Evolutionary conservation across 768 basidiomycete species (phyloP).

Genomic region (Baorangia bicolor): DNA sequence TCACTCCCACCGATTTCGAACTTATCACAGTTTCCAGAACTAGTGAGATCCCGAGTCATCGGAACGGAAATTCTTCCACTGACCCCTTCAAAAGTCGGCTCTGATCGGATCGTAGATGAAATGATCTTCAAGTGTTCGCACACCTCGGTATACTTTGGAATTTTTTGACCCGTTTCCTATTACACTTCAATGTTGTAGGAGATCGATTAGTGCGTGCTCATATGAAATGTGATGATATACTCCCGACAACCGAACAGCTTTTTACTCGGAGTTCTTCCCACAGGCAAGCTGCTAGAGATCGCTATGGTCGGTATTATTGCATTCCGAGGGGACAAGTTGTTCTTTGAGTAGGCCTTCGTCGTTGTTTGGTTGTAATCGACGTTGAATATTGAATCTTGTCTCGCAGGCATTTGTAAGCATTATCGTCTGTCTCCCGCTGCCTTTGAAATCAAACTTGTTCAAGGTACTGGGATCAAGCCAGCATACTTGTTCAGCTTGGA

Average conservation of each 20-base stretch:
- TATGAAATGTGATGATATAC: not conserved
- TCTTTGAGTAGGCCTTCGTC: constrained; percentile 39
- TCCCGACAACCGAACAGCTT: constrained; percentile 15
- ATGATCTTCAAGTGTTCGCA: constrained; percentile 46
- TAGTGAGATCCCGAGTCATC: constrained; percentile 22
- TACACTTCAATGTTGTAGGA: constrained; percentile 28
- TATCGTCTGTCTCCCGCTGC: not conserved
- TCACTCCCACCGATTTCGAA: constrained; percentile 41
- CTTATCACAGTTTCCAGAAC: constrained; percentile 43
- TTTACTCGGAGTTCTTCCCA: constrained; percentile 37
- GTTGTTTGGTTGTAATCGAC: not conserved
- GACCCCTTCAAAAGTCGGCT: constrained; percentile 31
- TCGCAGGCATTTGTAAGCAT: constrained; percentile 20
- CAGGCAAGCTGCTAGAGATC: constrained; percentile 39
- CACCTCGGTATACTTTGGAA: constrained; percentile 30
- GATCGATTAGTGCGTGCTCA: constrained; percentile 38
- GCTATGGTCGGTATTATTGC: constrained; percentile 46
- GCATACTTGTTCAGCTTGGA: constrained; percentile 42
- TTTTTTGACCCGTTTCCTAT: not conserved
- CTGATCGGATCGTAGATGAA: constrained; percentile 47
- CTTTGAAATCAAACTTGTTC: not conserved
- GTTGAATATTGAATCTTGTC: not conserved
- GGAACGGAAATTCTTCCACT: not conserved
- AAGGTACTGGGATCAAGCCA: constrained; percentile 54
- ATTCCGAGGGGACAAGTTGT: constrained; percentile 49